A percentile compares a stretch with the other conserved stretches of the same genome.
These are phyloP conservation scores for Stemphylium beticola DNA, from an alignment of 2,329 filamentous ascomycete genomes.

Conservation along the genomic window DNA sequence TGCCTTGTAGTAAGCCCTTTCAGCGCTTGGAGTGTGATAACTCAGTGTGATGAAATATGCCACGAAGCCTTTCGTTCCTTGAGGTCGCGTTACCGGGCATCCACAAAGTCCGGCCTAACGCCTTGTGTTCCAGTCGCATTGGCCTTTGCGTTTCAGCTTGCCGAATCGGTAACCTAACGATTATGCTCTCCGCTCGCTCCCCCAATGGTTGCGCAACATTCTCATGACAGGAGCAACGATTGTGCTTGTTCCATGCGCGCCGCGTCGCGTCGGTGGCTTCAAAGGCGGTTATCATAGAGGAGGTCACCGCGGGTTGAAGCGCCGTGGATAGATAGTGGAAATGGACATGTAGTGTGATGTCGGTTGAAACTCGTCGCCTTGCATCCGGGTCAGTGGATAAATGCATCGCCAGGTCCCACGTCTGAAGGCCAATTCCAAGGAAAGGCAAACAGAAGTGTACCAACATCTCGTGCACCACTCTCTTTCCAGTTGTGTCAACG, in stretches of 20 bases:
- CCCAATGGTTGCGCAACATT: slow-evolving; percentile 23
- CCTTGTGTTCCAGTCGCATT: slow-evolving; percentile 29
- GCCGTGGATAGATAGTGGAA: slow-evolving; percentile 13
- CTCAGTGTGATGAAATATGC: slow-evolving; percentile 18
- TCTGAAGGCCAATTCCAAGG: too few relatives aligned
- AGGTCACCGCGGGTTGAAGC: slow-evolving; percentile 12
- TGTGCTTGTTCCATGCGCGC: slow-evolving; percentile 8
- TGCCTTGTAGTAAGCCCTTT: slow-evolving; percentile 23
- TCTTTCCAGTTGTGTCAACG: too few relatives aligned
- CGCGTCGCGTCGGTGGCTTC: slow-evolving; percentile 13
- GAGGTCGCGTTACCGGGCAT: slow-evolving; percentile 7
- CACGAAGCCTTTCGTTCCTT: slow-evolving; percentile 2
- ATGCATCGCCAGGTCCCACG: too few relatives aligned
- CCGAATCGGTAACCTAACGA: slow-evolving; percentile 19
- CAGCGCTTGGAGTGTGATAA: slow-evolving; percentile 30
- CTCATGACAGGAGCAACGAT: neutral
- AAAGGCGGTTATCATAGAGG: slow-evolving; percentile 14
- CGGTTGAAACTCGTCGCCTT: too few relatives aligned
- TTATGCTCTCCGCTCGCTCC: slow-evolving; percentile 20
- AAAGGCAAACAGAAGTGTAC: too few relatives aligned
- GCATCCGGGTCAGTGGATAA: too few relatives aligned
- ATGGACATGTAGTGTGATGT: slow-evolving; percentile 13
- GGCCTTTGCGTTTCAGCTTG: slow-evolving; percentile 29
- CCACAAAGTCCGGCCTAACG: slow-evolving; percentile 22
- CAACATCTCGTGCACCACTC: too few relatives aligned